These are phyloP conservation scores for Saturnispora sanitii DNA, from an alignment of 805 yeast species.

Conservation along the genomic window DNA sequence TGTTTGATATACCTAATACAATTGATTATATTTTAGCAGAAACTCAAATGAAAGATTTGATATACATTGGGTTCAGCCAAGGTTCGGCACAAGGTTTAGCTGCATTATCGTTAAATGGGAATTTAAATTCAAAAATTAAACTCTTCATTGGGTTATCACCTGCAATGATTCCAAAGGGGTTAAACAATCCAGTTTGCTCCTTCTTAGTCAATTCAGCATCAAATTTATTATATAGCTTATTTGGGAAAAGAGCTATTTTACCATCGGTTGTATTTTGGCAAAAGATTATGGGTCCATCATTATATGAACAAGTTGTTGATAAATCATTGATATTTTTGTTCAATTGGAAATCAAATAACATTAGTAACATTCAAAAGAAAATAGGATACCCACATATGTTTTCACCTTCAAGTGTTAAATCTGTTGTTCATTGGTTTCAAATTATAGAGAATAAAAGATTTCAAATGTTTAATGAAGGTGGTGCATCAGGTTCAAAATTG, in stretches of 20 bases:
- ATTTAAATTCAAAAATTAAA: constrained; percentile 45
- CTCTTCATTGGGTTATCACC: constrained; percentile 80
- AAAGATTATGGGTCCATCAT: constrained; percentile 40
- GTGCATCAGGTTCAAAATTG: constrained; percentile 24
- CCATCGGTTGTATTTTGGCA: constrained; percentile 62
- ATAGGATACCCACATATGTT: constrained; percentile 43
- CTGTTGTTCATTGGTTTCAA: constrained; percentile 42
- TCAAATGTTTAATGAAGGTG: constrained; percentile 44
- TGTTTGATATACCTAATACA: constrained; percentile 79
- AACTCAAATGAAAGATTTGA: constrained; percentile 36
- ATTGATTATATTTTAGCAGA: constrained; percentile 58
- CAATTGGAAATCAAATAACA: constrained; percentile 39
- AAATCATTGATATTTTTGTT: constrained; percentile 35
- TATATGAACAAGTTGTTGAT: constrained; percentile 38
- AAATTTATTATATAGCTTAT: constrained; percentile 53
- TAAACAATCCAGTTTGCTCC: constrained; percentile 34
- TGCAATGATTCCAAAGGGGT: constrained; percentile 85
- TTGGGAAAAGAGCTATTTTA: constrained; percentile 65
- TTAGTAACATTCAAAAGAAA: constrained; percentile 34
- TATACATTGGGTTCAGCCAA: constrained; percentile 84
- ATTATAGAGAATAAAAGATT: constrained; percentile 37
- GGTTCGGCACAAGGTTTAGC: constrained; percentile 94
- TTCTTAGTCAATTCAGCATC: constrained; percentile 72
- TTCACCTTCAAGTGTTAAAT: constrained; percentile 46
- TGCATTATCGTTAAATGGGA: constrained; percentile 55